Base-by-base conservation (phyloP, 371 early-diverging fungal species). In the Apophysomyces variabilis region DNA sequence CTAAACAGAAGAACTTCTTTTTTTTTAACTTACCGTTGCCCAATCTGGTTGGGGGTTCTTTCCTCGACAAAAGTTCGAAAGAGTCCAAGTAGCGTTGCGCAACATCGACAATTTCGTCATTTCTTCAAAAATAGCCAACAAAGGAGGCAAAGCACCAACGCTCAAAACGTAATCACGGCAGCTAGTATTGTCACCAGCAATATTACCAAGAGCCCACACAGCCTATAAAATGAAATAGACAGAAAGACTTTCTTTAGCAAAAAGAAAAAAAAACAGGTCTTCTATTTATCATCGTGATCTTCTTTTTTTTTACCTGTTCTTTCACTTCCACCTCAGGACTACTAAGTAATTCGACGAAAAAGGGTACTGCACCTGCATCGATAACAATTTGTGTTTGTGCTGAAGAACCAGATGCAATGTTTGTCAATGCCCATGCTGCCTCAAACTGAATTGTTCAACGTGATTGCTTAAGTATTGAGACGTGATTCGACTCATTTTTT, bases 121-220 rank as follows among this genome's bases (percentile, higher is more conserved):
- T 65, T 87, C 79, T 66, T 91, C 92, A 44, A 99, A 89, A 18
- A 99, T 90, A 41, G 75, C 72, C 61, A 99, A 75, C 45, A 99
- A 74, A 35, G 95, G 94, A 57, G 87, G 89, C 61, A 98, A 79
- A 8, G 96, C 97, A 58, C 95, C 95, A 58, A 81, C 78, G 13
- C 89, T 79, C 38, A 99, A 87, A 41, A 99, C 98, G 73, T 79
- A 89, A 82, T 99, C 99, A 69, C 99, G 93, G 79, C 95, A 96
- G 14, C 79, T 75, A 62, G 99, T 93, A 75, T 93, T 93, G 87
- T 99, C 99, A 66, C 99, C 99, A 44, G 99, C 98, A 87, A 99
- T 99, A 87, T 99, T 99, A 71, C 99, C 99, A 50, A 99, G 86
- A 16, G 99, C 99, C 99, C 99, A 99, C 47, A 99, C 98, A 62